phyloP scores from a whole-genome alignment of 1,284 basidiomycete genomes.

The Ceratobasidium sp. region DNA sequence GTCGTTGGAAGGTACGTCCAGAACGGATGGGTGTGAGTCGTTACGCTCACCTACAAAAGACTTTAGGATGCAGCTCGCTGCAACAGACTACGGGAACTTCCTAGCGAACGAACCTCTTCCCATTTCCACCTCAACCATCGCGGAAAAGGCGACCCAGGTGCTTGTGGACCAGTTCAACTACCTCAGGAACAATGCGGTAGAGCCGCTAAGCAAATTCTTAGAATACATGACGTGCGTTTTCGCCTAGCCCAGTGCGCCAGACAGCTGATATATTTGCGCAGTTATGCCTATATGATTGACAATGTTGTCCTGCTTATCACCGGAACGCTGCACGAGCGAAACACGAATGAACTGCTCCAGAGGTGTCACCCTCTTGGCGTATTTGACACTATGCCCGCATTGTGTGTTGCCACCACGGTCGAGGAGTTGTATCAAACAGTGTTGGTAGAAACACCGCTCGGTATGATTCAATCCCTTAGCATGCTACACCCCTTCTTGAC shows the following conservation, averaged over 20 bases:
- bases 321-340: constrained; percentile 96
- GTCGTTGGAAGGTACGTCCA: constrained; percentile 86
- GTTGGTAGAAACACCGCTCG: constrained; percentile 96
- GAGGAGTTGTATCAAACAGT: constrained; percentile 98
- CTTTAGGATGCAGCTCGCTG: constrained; percentile 91
- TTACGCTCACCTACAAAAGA: constrained; percentile 65
- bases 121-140: constrained; percentile 93
- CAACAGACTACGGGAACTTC: constrained; percentile 99
- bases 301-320: constrained; percentile 98
- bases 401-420: constrained; percentile 99
- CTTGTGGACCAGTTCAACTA: constrained; percentile 99
- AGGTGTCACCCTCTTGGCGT: constrained; percentile 97
- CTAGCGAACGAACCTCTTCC: constrained; percentile 97
- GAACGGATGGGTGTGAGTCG: background rate
- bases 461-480: constrained; percentile 62
- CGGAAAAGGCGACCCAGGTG: constrained; percentile 94
- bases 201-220: constrained; percentile 92
- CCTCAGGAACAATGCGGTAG: constrained; percentile 91
- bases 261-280: constrained; percentile 55
- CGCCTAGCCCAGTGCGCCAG: background rate
- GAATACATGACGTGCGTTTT: constrained; percentile 93
- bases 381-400: constrained; percentile 98
- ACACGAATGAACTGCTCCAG: constrained; percentile 96
- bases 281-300: constrained; percentile 99
- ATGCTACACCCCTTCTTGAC: constrained; percentile 43